A percentile compares a stretch with the other conserved stretches of the same genome.
Evolutionary conservation across 192 early-diverging fungal species (phyloP).

Genomic region (Mortierella antarctica): DNA sequence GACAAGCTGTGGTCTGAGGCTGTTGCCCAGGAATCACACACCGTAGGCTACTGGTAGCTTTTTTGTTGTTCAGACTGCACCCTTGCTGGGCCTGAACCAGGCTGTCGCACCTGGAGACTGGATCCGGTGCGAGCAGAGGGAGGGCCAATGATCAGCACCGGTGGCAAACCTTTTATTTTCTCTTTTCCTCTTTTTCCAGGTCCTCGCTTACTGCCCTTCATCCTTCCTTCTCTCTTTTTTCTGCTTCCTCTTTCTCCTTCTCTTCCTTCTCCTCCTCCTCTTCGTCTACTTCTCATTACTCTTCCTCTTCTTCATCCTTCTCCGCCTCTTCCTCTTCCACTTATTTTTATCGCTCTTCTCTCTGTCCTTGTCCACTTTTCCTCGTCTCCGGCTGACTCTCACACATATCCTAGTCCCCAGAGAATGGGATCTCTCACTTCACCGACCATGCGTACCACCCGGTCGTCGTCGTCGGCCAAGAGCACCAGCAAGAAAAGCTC

Average conservation of each 20-base stretch:
- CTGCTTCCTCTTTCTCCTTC: not conserved
- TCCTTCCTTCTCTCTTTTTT: not conserved
- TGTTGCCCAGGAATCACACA: no score
- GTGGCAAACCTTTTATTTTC: not conserved
- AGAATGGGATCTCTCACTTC: constrained; percentile 10
- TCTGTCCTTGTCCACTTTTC: no score
- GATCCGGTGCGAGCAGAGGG: no score
- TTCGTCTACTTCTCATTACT: not conserved
- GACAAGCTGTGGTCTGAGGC: no score
- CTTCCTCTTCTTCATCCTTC: not conserved
- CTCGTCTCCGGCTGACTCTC: not conserved
- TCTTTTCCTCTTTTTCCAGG: not conserved
- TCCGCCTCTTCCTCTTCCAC: not conserved
- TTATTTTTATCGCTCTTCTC: not conserved
- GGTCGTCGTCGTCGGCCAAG: constrained; percentile 2
- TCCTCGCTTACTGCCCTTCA: constrained; percentile 1
- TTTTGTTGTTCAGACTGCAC: no score
- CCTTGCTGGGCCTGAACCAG: no score
- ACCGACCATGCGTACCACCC: constrained; percentile 12
- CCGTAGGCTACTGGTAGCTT: no score
- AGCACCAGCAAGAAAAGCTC: not conserved
- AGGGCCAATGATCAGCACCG: not conserved
- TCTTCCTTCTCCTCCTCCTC: not conserved
- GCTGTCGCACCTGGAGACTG: no score
- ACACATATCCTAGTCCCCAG: not conserved